Evolutionary conservation across 2,329 filamentous ascomycete species (phyloP), one percentile per base, ranked within the genome.

Genomic region (Trichoderma endophyticum): DNA sequence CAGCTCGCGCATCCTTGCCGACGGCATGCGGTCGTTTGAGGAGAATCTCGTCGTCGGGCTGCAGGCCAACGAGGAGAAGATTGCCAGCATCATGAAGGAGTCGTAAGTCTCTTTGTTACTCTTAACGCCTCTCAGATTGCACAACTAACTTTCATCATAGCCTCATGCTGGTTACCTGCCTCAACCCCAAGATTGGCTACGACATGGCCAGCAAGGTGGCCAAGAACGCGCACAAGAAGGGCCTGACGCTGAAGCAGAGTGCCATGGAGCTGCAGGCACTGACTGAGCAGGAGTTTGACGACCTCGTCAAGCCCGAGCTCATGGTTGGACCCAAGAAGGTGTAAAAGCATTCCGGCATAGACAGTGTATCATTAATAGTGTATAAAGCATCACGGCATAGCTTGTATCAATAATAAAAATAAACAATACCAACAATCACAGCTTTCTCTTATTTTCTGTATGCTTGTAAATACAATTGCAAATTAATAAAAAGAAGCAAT

Each of bases 141-240:
- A 32, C 59, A 39, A 65, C 62, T 34, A 5, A 71, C 30, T 32
- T n/a, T 30, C 0, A 3, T 48, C 32, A 32, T 18, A 97, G 94
- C 80, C 88, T 99, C 78, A 99, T 99, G 96, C 89, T 98, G 76
- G 96, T 98, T 43, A 99, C 96, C 75, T 98, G 95, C 87, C 88
- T 98, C 74, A 98, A 98, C 88, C 94, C 95, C 77, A 93, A 97
- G 83, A 98, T 98, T 80, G 95, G 95, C 73, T 97, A 98, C 83
- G 95, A 98, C 81, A 97, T 97, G 93, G 95, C 95, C 67, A 94
- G 91, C 83, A 97, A 97, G 87, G 95, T 97, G 28, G 95, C 95
- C 79, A 98, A 98, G 91, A 97, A 99, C 80, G 96, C 96, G 18
- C 96, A 99, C 87, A 98, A 98, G 90, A 98, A 98, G 90, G 94